Conservation (phyloP, 148 eudicot species). For the Silene uniflora region DNA sequence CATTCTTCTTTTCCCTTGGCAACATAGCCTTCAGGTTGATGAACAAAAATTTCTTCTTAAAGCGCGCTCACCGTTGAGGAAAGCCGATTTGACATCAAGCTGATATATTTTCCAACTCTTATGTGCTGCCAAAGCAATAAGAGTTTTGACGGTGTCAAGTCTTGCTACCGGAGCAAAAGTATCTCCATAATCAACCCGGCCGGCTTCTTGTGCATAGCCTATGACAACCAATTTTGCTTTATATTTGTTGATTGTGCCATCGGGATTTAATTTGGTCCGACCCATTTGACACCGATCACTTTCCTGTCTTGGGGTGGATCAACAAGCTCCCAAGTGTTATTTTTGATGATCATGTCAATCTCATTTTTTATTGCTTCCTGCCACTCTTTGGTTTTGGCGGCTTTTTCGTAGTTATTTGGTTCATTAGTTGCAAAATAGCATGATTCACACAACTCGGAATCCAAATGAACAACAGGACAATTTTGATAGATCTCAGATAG, state of each 20-base stretch:
- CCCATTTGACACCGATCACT: not conserved
- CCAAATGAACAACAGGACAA: not conserved
- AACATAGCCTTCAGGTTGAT: not conserved
- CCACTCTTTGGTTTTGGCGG: too few species aligned
- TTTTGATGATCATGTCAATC: slow-evolving; percentile 9
- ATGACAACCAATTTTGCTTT: slow-evolving; percentile 16
- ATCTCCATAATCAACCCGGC: slow-evolving; percentile 10
- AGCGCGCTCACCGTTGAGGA: too few species aligned
- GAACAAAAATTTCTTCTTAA: slow-evolving; percentile 14
- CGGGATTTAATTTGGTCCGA: too few species aligned
- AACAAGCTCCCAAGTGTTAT: slow-evolving; percentile 16
- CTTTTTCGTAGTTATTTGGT: not conserved
- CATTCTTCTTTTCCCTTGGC: slow-evolving; percentile 7
- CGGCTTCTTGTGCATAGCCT: slow-evolving; percentile 10
- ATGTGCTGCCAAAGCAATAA: slow-evolving; percentile 8
- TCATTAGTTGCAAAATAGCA: slow-evolving; percentile 20
- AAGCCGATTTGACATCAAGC: slow-evolving; percentile 8
- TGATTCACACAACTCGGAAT: slow-evolving; percentile 4
- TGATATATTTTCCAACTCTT: slow-evolving; percentile 5
- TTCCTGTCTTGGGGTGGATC: not conserved
- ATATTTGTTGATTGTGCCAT: not conserved
- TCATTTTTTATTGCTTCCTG: slow-evolving; percentile 28
- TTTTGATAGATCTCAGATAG: not conserved
- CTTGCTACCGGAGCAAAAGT: slow-evolving; percentile 11
- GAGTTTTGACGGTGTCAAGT: not conserved